Percentiles rank a stretch among this genome's conserved stretches.
Conservation (phyloP, 495 filamentous ascomycete genomes). For the Aspergillus nidulans region DNA sequence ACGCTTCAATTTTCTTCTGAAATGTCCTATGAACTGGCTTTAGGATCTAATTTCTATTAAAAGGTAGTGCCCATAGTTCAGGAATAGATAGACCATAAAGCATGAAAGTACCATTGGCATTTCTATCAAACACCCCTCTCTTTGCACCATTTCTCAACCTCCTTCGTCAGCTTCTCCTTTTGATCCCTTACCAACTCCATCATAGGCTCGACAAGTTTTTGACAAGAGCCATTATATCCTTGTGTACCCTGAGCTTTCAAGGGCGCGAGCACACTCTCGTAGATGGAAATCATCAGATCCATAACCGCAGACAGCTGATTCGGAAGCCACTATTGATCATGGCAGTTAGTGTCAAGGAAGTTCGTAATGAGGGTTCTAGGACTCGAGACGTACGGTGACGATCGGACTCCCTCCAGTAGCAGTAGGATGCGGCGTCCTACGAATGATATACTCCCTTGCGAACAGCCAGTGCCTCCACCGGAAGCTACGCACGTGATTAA, state of each 20-base stretch:
- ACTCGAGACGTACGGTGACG: slow-evolving; percentile 60
- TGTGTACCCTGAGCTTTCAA: slow-evolving; percentile 24
- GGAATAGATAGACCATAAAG: not conserved
- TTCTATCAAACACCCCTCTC: slow-evolving; percentile 54
- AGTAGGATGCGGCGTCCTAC: slow-evolving; percentile 73
- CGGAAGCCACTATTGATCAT: slow-evolving; percentile 61
- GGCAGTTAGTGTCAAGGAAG: not conserved
- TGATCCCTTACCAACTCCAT: slow-evolving; percentile 69
- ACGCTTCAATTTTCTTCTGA: not conserved
- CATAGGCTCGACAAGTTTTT: slow-evolving; percentile 53
- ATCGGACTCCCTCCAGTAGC: slow-evolving; percentile 91
- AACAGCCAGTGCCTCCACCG: slow-evolving; percentile 94
- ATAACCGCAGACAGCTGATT: slow-evolving; percentile 78
- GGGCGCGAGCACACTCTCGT: slow-evolving; percentile 46
- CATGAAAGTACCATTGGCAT: not conserved
- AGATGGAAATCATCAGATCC: slow-evolving; percentile 64
- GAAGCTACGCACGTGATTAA: slow-evolving; percentile 87
- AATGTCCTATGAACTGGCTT: not conserved
- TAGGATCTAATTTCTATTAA: too few relatives aligned
- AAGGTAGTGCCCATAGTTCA: too few relatives aligned
- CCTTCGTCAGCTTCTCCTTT: slow-evolving; percentile 63
- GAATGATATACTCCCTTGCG: slow-evolving; percentile 89
- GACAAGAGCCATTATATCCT: slow-evolving; percentile 25
- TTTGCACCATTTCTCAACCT: slow-evolving; percentile 76
- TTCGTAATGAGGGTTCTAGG: not conserved